A percentile compares a stretch with the other conserved stretches of the same genome.
Evolutionary conservation across 176 grass and related monocot genomes (phyloP).

Genomic region (Carex kokanica): DNA sequence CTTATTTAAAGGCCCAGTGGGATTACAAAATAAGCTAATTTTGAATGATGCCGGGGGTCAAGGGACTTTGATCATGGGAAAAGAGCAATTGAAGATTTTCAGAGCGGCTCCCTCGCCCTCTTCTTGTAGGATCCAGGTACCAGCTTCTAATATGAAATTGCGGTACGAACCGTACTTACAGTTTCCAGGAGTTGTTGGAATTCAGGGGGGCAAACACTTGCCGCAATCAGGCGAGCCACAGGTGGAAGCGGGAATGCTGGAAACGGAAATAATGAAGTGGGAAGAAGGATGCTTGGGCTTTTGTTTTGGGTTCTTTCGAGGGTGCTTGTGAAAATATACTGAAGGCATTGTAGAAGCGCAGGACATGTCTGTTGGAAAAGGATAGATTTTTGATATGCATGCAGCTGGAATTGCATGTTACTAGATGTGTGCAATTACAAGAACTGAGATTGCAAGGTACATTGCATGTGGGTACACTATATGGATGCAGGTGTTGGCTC

Average conservation of each 20-base stretch:
- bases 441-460: background rate
- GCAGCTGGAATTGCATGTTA: background rate
- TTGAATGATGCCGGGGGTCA: constrained; percentile 53
- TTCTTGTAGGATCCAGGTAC: constrained; percentile 68
- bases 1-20: background rate
- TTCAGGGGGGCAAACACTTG: constrained; percentile 77
- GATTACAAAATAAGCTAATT: constrained; percentile 21
- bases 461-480: background rate
- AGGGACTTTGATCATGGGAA: constrained; percentile 58
- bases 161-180: constrained; percentile 56
- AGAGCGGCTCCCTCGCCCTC: constrained; percentile 49
- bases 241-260: constrained; percentile 34
- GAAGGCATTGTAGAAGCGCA: constrained; percentile 57
- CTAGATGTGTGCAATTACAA: background rate
- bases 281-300: constrained; percentile 49
- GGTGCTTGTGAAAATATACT: constrained; percentile 53
- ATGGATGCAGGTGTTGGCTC: background rate
- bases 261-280: constrained; percentile 38
- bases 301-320: constrained; percentile 55
- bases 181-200: constrained; percentile 45
- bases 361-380: constrained; percentile 71
- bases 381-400: constrained; percentile 53
- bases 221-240: constrained; percentile 54
- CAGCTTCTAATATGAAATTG: constrained; percentile 72
- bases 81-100: constrained; percentile 65